These are phyloP conservation scores for Schwanniomyces yamadae DNA, from an alignment of 805 yeast genomes.

Conservation along the genomic window DNA sequence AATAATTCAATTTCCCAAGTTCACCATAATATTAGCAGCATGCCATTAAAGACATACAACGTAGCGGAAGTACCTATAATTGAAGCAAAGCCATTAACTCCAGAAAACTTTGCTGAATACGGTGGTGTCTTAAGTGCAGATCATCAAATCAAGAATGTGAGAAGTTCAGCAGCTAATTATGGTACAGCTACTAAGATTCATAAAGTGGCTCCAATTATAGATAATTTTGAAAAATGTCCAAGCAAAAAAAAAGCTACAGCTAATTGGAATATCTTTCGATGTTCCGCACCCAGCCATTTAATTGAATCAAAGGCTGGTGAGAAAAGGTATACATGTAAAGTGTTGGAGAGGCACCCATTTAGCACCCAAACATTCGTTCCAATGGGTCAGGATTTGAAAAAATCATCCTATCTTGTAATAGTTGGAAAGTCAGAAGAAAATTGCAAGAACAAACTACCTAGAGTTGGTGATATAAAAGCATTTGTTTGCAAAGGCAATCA, in stretches of 20 bases:
- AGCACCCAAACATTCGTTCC: conserved; percentile 91
- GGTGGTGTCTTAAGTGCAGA: conserved; percentile 80
- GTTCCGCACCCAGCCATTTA: conserved; percentile 71
- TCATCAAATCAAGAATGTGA: conserved; percentile 56
- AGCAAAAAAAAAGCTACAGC: conserved; percentile 53
- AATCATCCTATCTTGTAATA: conserved; percentile 69
- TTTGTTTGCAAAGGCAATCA: conserved; percentile 80
- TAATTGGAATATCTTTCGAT: conserved; percentile 81
- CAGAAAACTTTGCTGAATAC: conserved; percentile 60
- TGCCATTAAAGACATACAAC: conserved; percentile 44
- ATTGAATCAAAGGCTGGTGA: conserved; percentile 23
- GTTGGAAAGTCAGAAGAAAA: conserved; percentile 59
- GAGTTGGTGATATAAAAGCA: conserved; percentile 58
- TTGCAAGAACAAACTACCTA: conserved; percentile 52
- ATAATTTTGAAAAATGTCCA: conserved; percentile 48
- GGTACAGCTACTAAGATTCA: conserved; percentile 88
- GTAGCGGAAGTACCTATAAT: conserved; percentile 22
- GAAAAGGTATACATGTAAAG: conserved; percentile 52
- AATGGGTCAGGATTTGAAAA: conserved; percentile 59
- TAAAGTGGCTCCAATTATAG: conserved; percentile 66
- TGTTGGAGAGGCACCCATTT: conserved; percentile 86
- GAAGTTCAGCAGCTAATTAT: conserved; percentile 68
- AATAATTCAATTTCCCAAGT: background rate
- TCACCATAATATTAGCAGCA: conserved; percentile 10
- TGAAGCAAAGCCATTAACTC: conserved; percentile 61